phyloP scores from a whole-genome alignment of 257 asterid genomes.

The Lantana camara region DNA sequence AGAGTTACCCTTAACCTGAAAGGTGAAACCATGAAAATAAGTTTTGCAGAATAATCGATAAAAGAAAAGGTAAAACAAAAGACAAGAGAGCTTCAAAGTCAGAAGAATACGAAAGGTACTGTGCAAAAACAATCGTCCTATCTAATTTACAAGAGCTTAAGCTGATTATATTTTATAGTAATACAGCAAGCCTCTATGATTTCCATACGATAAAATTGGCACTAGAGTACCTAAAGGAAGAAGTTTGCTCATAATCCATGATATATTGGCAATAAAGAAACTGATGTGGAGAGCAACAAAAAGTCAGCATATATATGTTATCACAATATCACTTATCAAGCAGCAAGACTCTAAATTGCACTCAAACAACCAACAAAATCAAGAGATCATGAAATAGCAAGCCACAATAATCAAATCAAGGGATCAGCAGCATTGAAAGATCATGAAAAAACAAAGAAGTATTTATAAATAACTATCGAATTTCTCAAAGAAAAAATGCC shows the following conservation, averaged over 20 bases:
- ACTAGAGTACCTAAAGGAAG: neutral
- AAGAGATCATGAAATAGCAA: too few relatives aligned
- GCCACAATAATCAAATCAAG: neutral
- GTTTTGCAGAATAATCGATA: neutral
- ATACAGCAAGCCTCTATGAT: too few relatives aligned
- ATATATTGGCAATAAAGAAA: neutral
- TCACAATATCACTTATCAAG: neutral
- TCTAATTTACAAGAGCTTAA: too few relatives aligned
- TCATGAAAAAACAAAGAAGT: neutral
- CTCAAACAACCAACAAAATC: too few relatives aligned
- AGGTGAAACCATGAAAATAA: neutral
- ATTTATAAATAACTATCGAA: neutral
- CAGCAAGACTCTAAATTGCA: too few relatives aligned
- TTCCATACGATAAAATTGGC: neutral
- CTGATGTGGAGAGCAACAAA: neutral
- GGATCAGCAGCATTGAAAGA: neutral
- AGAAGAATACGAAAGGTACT: too few relatives aligned
- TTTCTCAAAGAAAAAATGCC: neutral
- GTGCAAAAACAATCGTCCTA: too few relatives aligned
- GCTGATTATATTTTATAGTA: too few relatives aligned
- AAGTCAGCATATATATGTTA: neutral
- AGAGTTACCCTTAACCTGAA: conserved; percentile 81
- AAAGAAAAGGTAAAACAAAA: too few relatives aligned
- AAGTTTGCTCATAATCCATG: neutral
- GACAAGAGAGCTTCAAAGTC: too few relatives aligned